phyloP scores from a whole-genome alignment of 1,284 basidiomycete genomes.

The Heterobasidion annosum region DNA sequence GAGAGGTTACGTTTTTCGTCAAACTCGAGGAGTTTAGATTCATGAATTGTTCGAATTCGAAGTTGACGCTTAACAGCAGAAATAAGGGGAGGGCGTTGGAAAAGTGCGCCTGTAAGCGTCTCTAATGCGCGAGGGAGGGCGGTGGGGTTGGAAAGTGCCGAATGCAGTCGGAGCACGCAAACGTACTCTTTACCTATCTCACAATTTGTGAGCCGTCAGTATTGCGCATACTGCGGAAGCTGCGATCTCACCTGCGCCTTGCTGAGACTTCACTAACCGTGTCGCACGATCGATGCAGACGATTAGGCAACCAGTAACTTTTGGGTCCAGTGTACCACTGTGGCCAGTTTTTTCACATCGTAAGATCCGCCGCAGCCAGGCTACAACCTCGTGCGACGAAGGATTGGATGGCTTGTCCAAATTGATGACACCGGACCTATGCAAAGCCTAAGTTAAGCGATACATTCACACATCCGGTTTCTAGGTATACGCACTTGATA shows the following conservation, averaged over 20 bases:
- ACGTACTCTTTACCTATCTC: conserved; percentile 94
- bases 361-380: conserved; percentile 94
- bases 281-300: conserved; percentile 99
- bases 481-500: conserved; percentile 58
- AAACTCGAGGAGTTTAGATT: conserved; percentile 94
- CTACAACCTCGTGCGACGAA: conserved; percentile 99
- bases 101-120: conserved; percentile 95
- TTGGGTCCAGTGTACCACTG: conserved; percentile 96
- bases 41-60: conserved; percentile 95
- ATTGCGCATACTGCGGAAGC: not conserved
- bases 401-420: conserved; percentile 99
- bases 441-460: conserved; percentile 3
- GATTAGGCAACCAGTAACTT: conserved; percentile 98
- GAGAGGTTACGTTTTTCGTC: conserved; percentile 96
- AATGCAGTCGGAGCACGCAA: conserved; percentile 90
- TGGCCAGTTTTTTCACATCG: conserved; percentile 98
- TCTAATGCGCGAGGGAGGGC: conserved; percentile 90
- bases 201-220: not conserved
- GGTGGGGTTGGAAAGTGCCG: conserved; percentile 71
- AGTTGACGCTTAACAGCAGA: conserved; percentile 99
- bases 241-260: conserved; percentile 70
- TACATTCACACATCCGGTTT: not conserved
- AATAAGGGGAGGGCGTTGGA: conserved; percentile 98
- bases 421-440: conserved; percentile 95
- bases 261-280: conserved; percentile 97